Percentiles rank a stretch among this genome's conserved stretches.
Conservation (phyloP, 352 stramenopile species). For the Globisporangium splendens region DNA sequence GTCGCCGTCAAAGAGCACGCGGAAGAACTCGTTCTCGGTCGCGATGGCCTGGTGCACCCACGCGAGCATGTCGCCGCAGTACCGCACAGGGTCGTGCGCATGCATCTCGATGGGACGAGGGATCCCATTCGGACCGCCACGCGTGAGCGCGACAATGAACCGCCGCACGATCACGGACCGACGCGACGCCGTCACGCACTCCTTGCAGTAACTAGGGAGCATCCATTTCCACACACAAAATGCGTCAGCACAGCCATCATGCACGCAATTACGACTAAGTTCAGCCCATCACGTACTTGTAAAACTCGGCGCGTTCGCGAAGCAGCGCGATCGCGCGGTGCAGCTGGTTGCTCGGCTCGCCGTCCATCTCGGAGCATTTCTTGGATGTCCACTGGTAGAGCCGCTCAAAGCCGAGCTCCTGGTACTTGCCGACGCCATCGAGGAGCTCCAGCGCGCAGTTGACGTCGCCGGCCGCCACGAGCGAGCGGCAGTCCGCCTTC, state of each 20-base stretch:
- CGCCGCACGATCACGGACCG: slow-evolving; percentile 56
- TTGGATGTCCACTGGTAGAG: slow-evolving; percentile 87
- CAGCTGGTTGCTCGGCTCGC: slow-evolving; percentile 57
- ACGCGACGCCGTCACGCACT: slow-evolving; percentile 54
- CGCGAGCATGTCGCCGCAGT: slow-evolving; percentile 87
- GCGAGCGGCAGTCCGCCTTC: slow-evolving; percentile 59
- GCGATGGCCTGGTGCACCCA: slow-evolving; percentile 86
- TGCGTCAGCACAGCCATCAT: not conserved
- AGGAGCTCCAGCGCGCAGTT: slow-evolving; percentile 80
- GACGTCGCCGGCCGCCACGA: slow-evolving; percentile 43
- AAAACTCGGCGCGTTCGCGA: slow-evolving; percentile 65
- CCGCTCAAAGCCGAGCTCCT: slow-evolving; percentile 82
- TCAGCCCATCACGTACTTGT: slow-evolving; percentile 46
- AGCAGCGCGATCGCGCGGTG: slow-evolving; percentile 70
- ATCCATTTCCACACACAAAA: not conserved
- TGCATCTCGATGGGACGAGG: slow-evolving; percentile 85
- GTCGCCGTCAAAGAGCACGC: slow-evolving; percentile 69
- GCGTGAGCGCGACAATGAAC: slow-evolving; percentile 78
- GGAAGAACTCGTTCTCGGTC: slow-evolving; percentile 78
- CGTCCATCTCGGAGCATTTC: slow-evolving; percentile 68
- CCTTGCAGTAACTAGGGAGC: slow-evolving; percentile 73
- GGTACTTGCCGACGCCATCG: slow-evolving; percentile 74
- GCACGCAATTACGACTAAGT: not conserved
- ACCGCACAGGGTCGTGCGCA: slow-evolving; percentile 82
- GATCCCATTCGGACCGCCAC: slow-evolving; percentile 68